Base-by-base conservation (phyloP, 2,329 filamentous ascomycete species). In the Pestalotiopsis fici region DNA sequence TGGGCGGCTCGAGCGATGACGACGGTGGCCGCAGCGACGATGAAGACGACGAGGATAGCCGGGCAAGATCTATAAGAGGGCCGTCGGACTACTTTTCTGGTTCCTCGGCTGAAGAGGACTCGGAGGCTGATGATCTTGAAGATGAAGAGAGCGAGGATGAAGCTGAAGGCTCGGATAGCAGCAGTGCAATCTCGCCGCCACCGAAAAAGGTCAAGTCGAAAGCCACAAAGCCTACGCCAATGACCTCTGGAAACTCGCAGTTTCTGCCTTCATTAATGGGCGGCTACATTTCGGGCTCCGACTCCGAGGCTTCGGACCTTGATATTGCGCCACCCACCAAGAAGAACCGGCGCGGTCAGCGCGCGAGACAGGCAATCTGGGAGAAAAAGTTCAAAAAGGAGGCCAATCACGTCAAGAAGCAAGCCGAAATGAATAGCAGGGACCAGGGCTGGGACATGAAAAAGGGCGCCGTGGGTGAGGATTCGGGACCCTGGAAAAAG, bases 211-310 rank as follows among this genome's bases (percentile, higher is more conserved):
- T 72, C 21, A 79, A 73, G 69, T 69, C 66, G 28, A 74, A 69
- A 68, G 65, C 69, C 2, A 65, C 71, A 18, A 74, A 70, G 56
- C 39, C 70, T 7, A 68, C 63, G 27, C 67, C 72, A 0, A 68
- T 72, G 23, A 69, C 66, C 27, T 63, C 74, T 12, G 76, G 76
- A 9, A 79, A 79, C 65, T 88, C 91, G 0, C 87, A 87, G 0
- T 94, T 94, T 76, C 81, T 96, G 2, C 93, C 93, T 0, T 89
- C 90, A 1, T 86, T 96, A 18, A 93, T 93, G 86, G 91, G 90
- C 23, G 92, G 92, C 66, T 97, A 95, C 80, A 87, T 93, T 73
- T 94, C 92, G 2, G 92, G 91, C 59, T 93, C 90, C 9, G 92
- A 93, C 72, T 88, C 86, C 0, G 75, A 76, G 57, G 87, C 87